These are phyloP conservation scores for Seminavis robusta DNA, from an alignment of 108 stramenopile species.

Conservation along the genomic window DNA sequence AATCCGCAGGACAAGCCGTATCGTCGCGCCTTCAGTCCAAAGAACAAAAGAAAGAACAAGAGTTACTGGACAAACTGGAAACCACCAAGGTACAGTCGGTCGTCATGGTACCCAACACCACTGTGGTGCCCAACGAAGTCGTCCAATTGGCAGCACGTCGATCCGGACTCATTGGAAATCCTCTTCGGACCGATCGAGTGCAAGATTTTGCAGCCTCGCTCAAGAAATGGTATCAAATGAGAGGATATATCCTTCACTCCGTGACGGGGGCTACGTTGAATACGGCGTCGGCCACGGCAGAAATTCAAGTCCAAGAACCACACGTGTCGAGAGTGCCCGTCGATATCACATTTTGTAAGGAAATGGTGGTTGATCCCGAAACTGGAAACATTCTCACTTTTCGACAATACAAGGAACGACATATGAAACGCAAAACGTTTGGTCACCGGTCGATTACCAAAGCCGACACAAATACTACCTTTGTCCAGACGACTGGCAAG, in stretches of 20 bases:
- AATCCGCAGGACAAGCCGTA: not conserved
- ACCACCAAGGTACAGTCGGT: conserved; percentile 34
- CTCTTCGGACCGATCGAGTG: conserved; percentile 54
- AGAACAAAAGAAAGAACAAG: conserved; percentile 15
- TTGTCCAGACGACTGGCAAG: conserved; percentile 52
- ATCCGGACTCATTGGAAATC: conserved; percentile 59
- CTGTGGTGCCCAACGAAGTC: conserved; percentile 60
- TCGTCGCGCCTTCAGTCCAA: conserved; percentile 1
- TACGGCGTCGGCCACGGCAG: conserved; percentile 40
- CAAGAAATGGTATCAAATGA: conserved; percentile 64
- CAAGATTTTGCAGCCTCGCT: conserved; percentile 50
- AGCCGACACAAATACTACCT: conserved; percentile 46
- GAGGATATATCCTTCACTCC: conserved; percentile 73
- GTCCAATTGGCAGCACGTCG: conserved; percentile 54
- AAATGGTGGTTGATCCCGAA: conserved; percentile 52
- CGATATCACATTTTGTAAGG: conserved; percentile 58
- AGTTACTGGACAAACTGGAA: conserved; percentile 29
- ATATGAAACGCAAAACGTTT: conserved; percentile 12
- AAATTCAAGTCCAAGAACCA: conserved; percentile 45
- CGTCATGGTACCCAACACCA: conserved; percentile 45
- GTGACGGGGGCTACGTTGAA: conserved; percentile 68
- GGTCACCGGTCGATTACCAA: conserved; percentile 12
- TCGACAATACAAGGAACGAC: conserved; percentile 32
- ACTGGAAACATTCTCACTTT: conserved; percentile 43
- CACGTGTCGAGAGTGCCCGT: conserved; percentile 36